Base-by-base conservation (phyloP, 805 yeast species). In the Wickerhamomyces bisporus region DNA sequence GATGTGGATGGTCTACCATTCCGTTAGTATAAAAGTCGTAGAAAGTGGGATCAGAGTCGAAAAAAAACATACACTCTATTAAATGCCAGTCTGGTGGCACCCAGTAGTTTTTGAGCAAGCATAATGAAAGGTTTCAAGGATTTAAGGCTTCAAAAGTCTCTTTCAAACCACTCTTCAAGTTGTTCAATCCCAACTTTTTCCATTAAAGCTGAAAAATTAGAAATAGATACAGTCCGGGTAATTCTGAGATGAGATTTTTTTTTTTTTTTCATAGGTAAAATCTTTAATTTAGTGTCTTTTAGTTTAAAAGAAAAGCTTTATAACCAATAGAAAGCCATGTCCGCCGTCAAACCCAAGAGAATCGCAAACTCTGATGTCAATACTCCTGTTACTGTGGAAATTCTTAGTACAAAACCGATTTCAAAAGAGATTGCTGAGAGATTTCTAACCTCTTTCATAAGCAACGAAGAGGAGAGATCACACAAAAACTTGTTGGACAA, bases 351-450 rank as follows among this genome's bases (percentile, higher is more conserved):
- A 38, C 35, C 52, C 26, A 48, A 36, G 27, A 42, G 57, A 39
- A 48, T 48, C 13, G 43, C 48, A 17, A 45, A 45, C 30, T 42
- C 50, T 1, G 38, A 48, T 3, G 60, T 55, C 15, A 52, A 53
- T 40, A 46, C 53, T 3, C 56, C 58, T 14, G 45, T 53, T 30
- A 49, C 50, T 0, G 49, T 50, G 6, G 53, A 43, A 26, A 34
- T 41, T 15, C 36, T 39, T 11, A 30, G 31, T 9, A 42, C 47
- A n/a, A 37, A 33, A 2, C 36, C 60, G 17, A 46, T 75, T 26
- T 41, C 50, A 32, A 62, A 64, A 40, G 61, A 57, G 15, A 66
- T 65, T 18, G 75, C 79, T n/a, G 78, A 74, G 52, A 49, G 57
- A 32, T 44, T 69, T 17, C 55, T 74, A 39, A 59, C 72, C 16